phyloP scores from a whole-genome alignment of 352 stramenopile species.

The Phytophthora boehmeriae region DNA sequence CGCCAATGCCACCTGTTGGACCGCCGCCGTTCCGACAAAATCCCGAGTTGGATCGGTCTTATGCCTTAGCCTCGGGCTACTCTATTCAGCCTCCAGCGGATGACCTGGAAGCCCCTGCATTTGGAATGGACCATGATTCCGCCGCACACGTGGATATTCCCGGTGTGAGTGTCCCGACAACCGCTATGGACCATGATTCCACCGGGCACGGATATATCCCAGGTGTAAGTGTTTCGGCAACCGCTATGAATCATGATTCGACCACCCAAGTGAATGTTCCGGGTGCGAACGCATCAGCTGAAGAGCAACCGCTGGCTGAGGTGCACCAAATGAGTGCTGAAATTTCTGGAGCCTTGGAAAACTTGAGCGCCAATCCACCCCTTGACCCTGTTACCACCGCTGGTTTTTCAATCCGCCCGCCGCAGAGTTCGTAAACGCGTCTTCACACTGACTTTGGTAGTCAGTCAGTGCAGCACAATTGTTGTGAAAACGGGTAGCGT shows the following conservation, averaged over 20 bases:
- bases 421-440: conserved; percentile 24
- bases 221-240: too few relatives aligned
- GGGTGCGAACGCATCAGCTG: conserved; percentile 1
- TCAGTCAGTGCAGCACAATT: not conserved
- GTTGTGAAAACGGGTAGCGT: not conserved
- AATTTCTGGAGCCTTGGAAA: conserved; percentile 34
- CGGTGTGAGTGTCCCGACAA: too few relatives aligned
- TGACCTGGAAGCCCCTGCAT: conserved; percentile 32
- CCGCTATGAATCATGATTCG: too few relatives aligned
- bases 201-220: too few relatives aligned
- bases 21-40: conserved; percentile 39
- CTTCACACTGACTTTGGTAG: not conserved
- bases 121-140: conserved; percentile 23
- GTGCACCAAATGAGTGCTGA: conserved; percentile 28
- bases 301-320: conserved; percentile 19
- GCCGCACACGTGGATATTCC: conserved; percentile 9
- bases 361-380: conserved; percentile 13
- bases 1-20: conserved; percentile 26
- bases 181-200: too few relatives aligned
- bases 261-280: not conserved
- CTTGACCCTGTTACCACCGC: conserved; percentile 14
- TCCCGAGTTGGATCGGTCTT: conserved; percentile 33
- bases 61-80: conserved; percentile 26
- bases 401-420: conserved; percentile 32
- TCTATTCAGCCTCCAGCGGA: conserved; percentile 29